Evolutionary conservation across 2,329 filamentous ascomycete species (phyloP).

Genomic region (Basipetospora chlamydospora): DNA sequence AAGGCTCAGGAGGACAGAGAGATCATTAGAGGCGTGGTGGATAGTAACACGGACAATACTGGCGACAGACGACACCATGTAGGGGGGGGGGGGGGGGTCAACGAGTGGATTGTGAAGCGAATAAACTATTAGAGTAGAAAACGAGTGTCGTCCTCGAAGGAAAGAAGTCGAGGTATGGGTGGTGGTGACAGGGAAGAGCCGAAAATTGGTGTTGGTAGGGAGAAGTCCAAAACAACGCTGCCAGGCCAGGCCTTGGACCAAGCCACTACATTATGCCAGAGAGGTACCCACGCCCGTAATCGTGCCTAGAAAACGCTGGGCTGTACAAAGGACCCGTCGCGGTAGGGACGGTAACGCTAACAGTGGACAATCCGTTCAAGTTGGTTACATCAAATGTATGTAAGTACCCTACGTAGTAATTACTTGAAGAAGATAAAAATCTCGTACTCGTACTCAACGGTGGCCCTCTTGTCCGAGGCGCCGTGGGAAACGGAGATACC

Average conservation of each 20-base stretch:
- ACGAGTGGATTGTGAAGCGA: constrained; percentile 7
- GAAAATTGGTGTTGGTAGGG: constrained; percentile 4
- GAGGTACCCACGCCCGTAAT: not conserved
- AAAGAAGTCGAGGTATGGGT: constrained; percentile 2
- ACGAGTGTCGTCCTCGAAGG: constrained; percentile 4
- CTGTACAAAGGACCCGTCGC: not conserved
- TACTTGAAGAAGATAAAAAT: no score
- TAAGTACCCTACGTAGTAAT: no score
- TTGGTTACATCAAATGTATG: no score
- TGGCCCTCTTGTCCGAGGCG: no score
- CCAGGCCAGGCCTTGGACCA: no score
- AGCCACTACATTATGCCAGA: no score
- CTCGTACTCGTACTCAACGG: no score
- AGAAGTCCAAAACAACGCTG: not conserved
- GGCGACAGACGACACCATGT: not conserved
- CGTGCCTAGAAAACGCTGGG: no score
- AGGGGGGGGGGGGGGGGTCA: not conserved
- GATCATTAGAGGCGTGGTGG: not conserved
- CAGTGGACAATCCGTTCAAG: no score
- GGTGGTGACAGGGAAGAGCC: constrained; percentile 4
- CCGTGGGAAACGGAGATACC: no score
- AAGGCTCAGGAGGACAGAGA: no score
- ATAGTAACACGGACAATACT: constrained; percentile 1
- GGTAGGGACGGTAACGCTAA: no score
- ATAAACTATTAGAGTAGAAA: not conserved